Evolutionary conservation across 1,139 yeast species (phyloP), one percentile per base, ranked within the genome.

Genomic region (Hansenula sp.): DNA sequence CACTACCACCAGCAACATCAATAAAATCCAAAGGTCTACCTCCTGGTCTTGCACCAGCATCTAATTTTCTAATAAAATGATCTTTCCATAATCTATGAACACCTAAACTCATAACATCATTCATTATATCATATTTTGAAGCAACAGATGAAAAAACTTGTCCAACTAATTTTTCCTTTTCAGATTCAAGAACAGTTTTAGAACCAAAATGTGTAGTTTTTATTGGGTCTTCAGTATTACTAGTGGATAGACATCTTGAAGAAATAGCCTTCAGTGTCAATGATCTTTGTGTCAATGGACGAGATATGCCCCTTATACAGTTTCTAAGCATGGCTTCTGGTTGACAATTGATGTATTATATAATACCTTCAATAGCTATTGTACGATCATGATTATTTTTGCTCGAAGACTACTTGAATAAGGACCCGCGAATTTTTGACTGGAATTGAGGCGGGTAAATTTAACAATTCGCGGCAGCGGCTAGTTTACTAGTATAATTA

Each of bases 1-100:
- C 99, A 14, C 97, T 89, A 26, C 99, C 99, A 44, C 98, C 99
- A 29, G 98, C 99, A 41, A 94, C 97, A 64, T 92, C 99, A 48
- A 92, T 72, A 57, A 92, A 90, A 47, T 82, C 79, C 57, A 92
- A 70, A 2, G 96, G 96, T 2, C 66, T 62, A 10, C 89, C 79
- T 34, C 92, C 95, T 5, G 96, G 90, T 57, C 97, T 78, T 71
- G 80, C 81, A 32, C 99, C 99, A 32, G 97, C 96, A 58, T 92
- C 97, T 46, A 92, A 69, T 52, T 89, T 78, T 53, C 79, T 74
- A 53, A 92, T 90, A 59, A 92, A 84, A 59, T 90, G 96, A 57
- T 77, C 80, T 60, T 92, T 92, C 99, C 99, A 92, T 41, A 90
- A 69, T 54, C 98, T 75, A 61, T 92, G 99, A 39, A 92, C 75